Evolutionary conservation across 2,329 filamentous ascomycete genomes (phyloP), one percentile per base, ranked within the genome.

Genomic region (Hortaea sp.): DNA sequence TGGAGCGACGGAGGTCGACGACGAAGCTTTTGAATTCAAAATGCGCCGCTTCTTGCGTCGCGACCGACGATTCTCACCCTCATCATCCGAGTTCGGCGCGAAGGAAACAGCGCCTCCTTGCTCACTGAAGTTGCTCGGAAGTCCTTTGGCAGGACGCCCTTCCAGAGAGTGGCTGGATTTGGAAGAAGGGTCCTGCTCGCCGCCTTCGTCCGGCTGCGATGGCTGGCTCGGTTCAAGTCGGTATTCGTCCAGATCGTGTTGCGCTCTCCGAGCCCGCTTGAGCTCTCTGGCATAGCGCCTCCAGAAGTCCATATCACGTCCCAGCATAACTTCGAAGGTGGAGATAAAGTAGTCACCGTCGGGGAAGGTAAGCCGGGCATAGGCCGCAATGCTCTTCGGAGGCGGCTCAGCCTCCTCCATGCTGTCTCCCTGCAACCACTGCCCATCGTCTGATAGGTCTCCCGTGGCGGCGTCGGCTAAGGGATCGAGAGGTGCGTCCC

Each of bases 341-440:
- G 81, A 86, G 79, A 89, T 84, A 65, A 85, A 84, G 63, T 85
- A 88, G 46, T 81, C 76, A 59, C 84, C 83, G 68, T 89, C 85
- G 54, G 77, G 74, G 60, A 89, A 88, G 57, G 81, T 77, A 50
- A 89, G 69, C 59, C 80, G 79, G 37, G 79, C 79, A 62, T 78
- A 82, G 31, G 78, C 79, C 52, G 76, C 72, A 49, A 79, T 75
- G 43, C 46, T 39, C n/a, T 48, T 43, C 10, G 44, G 38, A 20
- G 20, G 20, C 20, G 20, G 20, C 5, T 55, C 42, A 29, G 29
- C 41, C 11, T 49, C 47, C 7, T 31, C 31, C 5, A 49, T 39
- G 37, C 32, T 44, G 10, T 40, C 44, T 9, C 39, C 35, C 2
- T 43, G 29, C 10, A 35, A 6, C 42, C 9, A 30, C 13, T 39